These are phyloP conservation scores for Medicago lupulina DNA, from an alignment of 306 rosid species.

Conservation along the genomic window DNA sequence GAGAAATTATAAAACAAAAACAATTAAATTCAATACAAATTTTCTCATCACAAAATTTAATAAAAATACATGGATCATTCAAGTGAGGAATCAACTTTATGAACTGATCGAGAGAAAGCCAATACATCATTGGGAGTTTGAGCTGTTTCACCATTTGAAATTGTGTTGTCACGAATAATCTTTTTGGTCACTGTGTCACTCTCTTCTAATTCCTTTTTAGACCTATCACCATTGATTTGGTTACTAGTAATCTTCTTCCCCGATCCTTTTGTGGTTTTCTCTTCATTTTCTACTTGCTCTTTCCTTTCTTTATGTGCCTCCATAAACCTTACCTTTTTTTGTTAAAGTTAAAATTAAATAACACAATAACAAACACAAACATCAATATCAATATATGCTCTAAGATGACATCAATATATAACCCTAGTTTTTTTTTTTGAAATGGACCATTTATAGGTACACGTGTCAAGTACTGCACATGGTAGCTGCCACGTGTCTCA, in stretches of 20 bases:
- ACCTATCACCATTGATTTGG: background rate
- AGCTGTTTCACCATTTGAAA: constrained; percentile 13
- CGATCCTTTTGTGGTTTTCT: background rate
- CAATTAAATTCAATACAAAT: too few species aligned
- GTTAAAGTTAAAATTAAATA: background rate
- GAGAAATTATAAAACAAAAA: too few species aligned
- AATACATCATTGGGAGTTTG: constrained; percentile 50
- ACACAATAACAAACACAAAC: background rate
- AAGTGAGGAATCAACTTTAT: constrained; percentile 37
- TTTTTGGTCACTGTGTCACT: constrained; percentile 36
- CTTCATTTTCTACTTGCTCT: constrained; percentile 39
- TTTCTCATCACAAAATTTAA: too few species aligned
- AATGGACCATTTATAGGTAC: background rate
- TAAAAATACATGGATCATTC: constrained; percentile 9
- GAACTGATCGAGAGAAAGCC: constrained; percentile 56
- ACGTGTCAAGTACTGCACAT: background rate
- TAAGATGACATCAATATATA: background rate
- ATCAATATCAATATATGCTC: background rate
- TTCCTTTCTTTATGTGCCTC: constrained; percentile 55
- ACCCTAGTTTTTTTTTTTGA: background rate
- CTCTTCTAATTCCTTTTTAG: background rate
- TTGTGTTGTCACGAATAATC: constrained; percentile 46
- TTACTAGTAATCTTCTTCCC: background rate
- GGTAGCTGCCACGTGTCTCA: background rate
- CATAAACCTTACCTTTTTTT: constrained; percentile 31